A percentile compares a stretch with the other conserved stretches of the same genome.
phyloP scores from a whole-genome alignment of 352 stramenopile genomes.

The Globisporangium mamillatum region DNA sequence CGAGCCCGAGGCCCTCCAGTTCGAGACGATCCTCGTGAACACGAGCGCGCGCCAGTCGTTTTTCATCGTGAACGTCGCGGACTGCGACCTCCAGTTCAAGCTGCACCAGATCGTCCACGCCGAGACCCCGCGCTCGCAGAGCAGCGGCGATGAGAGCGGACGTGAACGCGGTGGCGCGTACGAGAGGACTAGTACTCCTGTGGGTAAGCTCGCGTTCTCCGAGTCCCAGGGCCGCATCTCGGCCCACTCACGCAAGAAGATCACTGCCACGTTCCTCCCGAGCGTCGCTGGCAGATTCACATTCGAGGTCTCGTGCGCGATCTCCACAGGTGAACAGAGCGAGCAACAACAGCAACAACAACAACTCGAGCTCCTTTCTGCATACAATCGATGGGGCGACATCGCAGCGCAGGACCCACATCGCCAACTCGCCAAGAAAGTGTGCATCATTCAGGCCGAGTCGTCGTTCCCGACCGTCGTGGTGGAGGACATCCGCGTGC shows the following conservation, averaged over 20 bases:
- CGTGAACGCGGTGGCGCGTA: neutral
- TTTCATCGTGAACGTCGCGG: constrained; percentile 68
- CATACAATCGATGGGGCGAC: constrained; percentile 25
- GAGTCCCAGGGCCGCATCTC: constrained; percentile 61
- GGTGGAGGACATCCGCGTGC: constrained; percentile 79
- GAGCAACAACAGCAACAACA: neutral
- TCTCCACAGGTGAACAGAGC: constrained; percentile 20
- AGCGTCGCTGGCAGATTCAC: constrained; percentile 58
- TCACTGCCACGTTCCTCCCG: constrained; percentile 75
- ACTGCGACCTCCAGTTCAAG: constrained; percentile 70
- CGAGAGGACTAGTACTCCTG: neutral
- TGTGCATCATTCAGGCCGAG: constrained; percentile 56
- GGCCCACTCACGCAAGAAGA: constrained; percentile 73
- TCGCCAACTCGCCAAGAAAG: neutral
- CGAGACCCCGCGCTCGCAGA: neutral
- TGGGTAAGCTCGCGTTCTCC: constrained; percentile 48
- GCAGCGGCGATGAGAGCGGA: constrained; percentile 8
- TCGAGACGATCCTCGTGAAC: constrained; percentile 86
- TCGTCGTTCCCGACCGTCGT: constrained; percentile 87
- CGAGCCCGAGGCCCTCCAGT: constrained; percentile 56
- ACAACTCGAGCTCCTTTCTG: constrained; percentile 6
- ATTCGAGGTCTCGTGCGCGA: constrained; percentile 66
- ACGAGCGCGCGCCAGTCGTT: constrained; percentile 64
- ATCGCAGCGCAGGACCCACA: neutral
- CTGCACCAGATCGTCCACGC: constrained; percentile 38